Evolutionary conservation across 257 asterid species (phyloP), one percentile per base, ranked within the genome.

Genomic region (Lycium ferocissimum): DNA sequence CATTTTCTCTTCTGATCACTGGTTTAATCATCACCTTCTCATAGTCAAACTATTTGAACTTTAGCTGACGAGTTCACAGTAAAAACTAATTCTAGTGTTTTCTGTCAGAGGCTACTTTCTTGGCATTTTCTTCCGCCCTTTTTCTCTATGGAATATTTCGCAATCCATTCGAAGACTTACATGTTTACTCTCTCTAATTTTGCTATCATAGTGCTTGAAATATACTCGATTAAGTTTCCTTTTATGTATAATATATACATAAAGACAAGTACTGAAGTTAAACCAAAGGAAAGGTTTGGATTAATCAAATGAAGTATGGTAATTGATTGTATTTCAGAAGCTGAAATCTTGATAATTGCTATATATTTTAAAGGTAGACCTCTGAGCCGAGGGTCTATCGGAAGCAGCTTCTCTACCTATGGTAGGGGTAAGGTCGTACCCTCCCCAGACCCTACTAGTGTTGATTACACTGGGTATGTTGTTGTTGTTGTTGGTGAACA

Each of bases 321-420:
- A n/a, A 72, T 45, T 72, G n/a, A 76, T 26, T 76, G 82, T 76
- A 17, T 22, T 76, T 76, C 6, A 51, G 63, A 51, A 51, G 63
- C 63, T 51, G 82, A 54, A 51, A 76, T 13, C 18, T 26, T 76
- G 82, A 7, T 51, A 76, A 51, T 14, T 51, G 14, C 14, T 51
- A 7, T 76, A 51, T 51, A 53, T 9, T 75, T 20, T 35, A 20
- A 75, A 49, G 43, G 7, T 17, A 22, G 33, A 26, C 33, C 33
- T 26, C 33, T 26, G 33, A 26, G 33, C 33, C 33, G 33, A 26
- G 33, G 33, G 33, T 26, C 33, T 26, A 26, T 26, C 33, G 33
- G 33, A 26, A 26, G 33, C 33, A 26, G 33, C 33, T 26, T 26
- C 33, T 26, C 33, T 26, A 26, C 33, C 33, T 26, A 1, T 26